Conservation (phyloP, 208 protist species). For the Crithidia bombi region DNA sequence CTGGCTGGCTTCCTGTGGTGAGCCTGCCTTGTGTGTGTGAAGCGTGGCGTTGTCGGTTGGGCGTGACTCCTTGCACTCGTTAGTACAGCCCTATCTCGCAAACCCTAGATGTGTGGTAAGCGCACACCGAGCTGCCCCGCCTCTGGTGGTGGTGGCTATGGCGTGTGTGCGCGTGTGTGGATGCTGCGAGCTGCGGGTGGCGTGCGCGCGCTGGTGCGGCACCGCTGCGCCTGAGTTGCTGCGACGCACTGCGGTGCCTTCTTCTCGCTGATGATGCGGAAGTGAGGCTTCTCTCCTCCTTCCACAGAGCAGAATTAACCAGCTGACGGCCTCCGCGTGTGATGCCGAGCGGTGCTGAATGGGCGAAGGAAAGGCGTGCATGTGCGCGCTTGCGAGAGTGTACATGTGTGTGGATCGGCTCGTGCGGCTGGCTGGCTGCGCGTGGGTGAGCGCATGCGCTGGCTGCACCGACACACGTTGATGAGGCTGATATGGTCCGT, state of each 20-base stretch:
- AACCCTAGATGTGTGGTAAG: conserved; percentile 54
- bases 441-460: no score
- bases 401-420: no score
- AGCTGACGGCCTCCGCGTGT: conserved; percentile 32
- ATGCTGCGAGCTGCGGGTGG: not conserved
- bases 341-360: conserved; percentile 41
- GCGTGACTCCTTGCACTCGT: conserved; percentile 31
- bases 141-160: no score
- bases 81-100: conserved; percentile 36
- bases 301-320: conserved; percentile 57
- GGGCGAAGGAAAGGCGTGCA: conserved; percentile 1
- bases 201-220: not conserved
- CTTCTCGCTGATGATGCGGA: conserved; percentile 46
- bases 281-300: conserved; percentile 48
- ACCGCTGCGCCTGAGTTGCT: not conserved
- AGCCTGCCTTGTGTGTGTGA: not conserved
- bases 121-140: no score
- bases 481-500: conserved; percentile 87
- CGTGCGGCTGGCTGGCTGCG: no score
- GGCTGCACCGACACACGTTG: conserved; percentile 20
- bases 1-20: not conserved
- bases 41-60: conserved; percentile 52
- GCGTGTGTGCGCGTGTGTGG: conserved; percentile 1
- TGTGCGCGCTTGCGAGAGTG: not conserved
- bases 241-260: not conserved